Conservation (phyloP, 192 early-diverging fungal species). For the Helicostylum pulchrum region DNA sequence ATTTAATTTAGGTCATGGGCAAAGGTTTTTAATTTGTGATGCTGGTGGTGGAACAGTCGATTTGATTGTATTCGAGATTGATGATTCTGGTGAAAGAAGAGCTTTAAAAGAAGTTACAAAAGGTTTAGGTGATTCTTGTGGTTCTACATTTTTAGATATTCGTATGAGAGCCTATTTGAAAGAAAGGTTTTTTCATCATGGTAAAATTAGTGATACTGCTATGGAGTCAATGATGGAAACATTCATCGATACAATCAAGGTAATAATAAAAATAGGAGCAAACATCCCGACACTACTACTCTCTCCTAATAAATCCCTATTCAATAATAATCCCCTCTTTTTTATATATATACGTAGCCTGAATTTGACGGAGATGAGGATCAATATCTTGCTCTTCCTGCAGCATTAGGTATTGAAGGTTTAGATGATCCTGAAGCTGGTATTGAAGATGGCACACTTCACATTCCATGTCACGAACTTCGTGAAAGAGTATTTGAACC, state of each 20-base stretch:
- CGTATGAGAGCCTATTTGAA: conserved; percentile 39
- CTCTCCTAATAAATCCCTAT: conserved; percentile 1
- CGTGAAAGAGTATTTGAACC: conserved; percentile 52
- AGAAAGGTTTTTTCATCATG: conserved; percentile 40
- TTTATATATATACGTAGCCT: conserved; percentile 23
- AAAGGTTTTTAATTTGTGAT: conserved; percentile 48
- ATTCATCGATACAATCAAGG: conserved; percentile 45
- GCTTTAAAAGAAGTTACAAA: conserved; percentile 44
- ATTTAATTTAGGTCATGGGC: conserved; percentile 42
- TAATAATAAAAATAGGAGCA: conserved; percentile 11
- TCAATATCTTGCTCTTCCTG: conserved; percentile 46
- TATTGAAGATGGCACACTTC: conserved; percentile 46
- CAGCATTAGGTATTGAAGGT: conserved; percentile 41
- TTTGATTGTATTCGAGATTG: conserved; percentile 47
- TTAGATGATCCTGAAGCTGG: conserved; percentile 47
- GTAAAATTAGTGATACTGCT: conserved; percentile 38
- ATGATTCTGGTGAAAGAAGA: conserved; percentile 31
- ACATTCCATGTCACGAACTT: conserved; percentile 47
- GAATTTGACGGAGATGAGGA: conserved; percentile 54
- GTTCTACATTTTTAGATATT: conserved; percentile 47
- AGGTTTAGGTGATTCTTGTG: conserved; percentile 42
- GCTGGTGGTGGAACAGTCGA: conserved; percentile 51
- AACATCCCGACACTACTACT: background rate
- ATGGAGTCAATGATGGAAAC: conserved; percentile 42
- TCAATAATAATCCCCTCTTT: background rate